phyloP scores from a whole-genome alignment of 495 filamentous ascomycete genomes.

The Beverwykella pulmonaria region DNA sequence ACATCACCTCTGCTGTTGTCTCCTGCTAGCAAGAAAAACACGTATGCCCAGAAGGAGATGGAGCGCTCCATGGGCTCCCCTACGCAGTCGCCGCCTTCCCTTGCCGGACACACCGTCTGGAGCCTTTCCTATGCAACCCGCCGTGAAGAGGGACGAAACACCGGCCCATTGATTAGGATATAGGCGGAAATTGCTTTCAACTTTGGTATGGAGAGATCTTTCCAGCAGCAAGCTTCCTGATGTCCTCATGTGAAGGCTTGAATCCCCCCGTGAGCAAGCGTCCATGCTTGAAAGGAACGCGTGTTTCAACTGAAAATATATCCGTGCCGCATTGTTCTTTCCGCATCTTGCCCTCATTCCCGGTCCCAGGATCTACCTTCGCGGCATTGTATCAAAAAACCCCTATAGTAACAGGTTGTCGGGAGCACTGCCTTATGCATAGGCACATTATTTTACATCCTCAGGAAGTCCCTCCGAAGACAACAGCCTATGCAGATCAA shows the following conservation, averaged over 20 bases:
- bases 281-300: neutral
- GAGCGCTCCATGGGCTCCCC: neutral
- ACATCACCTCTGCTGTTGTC: neutral
- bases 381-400: neutral
- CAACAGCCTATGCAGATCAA: neutral
- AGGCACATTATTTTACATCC: neutral
- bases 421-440: neutral
- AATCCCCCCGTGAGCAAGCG: neutral
- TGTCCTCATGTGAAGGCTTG: neutral
- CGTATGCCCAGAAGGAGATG: neutral
- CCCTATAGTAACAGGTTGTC: neutral
- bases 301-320: neutral
- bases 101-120: neutral
- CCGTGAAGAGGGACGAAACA: neutral
- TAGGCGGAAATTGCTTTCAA: too few relatives aligned
- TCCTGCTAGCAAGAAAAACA: neutral
- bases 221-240: neutral
- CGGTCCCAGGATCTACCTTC: neutral
- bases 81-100: conserved; percentile 1
- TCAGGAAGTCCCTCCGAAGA: neutral
- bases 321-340: neutral
- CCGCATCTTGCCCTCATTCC: neutral
- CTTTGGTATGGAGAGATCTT: too few relatives aligned
- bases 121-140: neutral
- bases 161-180: too few relatives aligned